Percentiles rank a stretch among this genome's conserved stretches.
Conservation (phyloP, 2,329 filamentous ascomycete genomes). For the Nannizziopsis barbatae region DNA sequence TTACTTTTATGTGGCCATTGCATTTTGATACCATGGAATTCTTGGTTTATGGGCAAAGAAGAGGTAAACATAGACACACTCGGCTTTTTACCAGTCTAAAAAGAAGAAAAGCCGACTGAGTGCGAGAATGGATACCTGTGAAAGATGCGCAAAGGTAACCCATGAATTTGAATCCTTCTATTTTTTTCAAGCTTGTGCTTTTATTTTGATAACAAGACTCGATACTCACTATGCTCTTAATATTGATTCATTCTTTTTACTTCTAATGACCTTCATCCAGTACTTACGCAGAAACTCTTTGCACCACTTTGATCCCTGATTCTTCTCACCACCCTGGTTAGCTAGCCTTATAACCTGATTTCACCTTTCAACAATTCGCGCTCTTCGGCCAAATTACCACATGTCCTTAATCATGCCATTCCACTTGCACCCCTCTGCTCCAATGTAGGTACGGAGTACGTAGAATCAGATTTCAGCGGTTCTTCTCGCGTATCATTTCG, state of each 20-base stretch:
- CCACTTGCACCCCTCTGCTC: no score
- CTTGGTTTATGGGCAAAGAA: background rate
- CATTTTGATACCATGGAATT: conserved; percentile 9
- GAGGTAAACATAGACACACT: background rate
- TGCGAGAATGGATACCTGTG: background rate
- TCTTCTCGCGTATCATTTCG: no score
- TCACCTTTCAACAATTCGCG: background rate
- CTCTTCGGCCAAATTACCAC: no score
- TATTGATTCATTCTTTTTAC: conserved; percentile 8
- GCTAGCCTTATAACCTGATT: background rate
- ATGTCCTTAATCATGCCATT: no score
- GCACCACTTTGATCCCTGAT: no score
- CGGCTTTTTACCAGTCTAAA: no score
- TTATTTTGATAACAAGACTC: conserved; percentile 11
- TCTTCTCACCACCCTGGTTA: no score
- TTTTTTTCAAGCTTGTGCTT: conserved; percentile 5
- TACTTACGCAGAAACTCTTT: background rate
- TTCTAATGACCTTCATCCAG: background rate
- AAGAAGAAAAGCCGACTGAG: background rate
- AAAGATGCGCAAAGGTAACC: conserved; percentile 5
- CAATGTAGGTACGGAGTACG: no score
- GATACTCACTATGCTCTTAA: conserved; percentile 12
- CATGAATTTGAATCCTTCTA: conserved; percentile 4
- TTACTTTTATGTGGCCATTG: background rate
- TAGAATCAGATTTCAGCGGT: no score